A percentile compares a stretch with the other conserved stretches of the same genome.
Conservation (phyloP, 768 basidiomycete genomes). For the Lactarius vividus region DNA sequence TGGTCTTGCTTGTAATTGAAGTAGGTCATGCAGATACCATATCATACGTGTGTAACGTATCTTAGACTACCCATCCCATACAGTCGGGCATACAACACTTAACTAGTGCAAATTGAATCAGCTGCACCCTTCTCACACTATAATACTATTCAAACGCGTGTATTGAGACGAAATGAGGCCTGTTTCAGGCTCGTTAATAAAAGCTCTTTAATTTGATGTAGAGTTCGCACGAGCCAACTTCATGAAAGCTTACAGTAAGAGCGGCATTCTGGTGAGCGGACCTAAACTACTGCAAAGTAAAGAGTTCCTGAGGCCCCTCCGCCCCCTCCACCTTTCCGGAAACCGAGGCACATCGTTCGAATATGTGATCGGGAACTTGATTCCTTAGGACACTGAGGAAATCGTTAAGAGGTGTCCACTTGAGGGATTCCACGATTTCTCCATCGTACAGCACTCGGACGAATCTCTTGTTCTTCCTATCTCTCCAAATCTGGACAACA, state of each 20-base stretch:
- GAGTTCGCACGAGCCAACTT: neutral
- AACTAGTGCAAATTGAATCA: neutral
- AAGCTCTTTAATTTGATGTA: neutral
- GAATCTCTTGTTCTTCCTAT: constrained; percentile 29
- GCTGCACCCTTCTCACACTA: neutral
- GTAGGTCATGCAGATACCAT: neutral
- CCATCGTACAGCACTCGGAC: constrained; percentile 47
- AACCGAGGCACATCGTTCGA: constrained; percentile 25
- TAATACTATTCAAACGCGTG: neutral
- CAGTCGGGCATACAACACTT: neutral
- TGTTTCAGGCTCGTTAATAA: too few relatives aligned
- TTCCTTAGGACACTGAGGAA: constrained; percentile 37
- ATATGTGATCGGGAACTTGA: constrained; percentile 38
- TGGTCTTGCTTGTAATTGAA: too few relatives aligned
- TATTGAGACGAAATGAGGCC: neutral
- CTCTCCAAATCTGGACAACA: constrained; percentile 39
- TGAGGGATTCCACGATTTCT: constrained; percentile 36
- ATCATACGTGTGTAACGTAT: neutral
- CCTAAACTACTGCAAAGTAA: neutral
- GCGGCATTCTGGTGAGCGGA: neutral
- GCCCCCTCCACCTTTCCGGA: neutral
- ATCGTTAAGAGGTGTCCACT: constrained; percentile 36
- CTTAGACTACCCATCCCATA: neutral
- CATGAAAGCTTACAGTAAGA: neutral
- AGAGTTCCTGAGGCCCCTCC: too few relatives aligned